phyloP scores from a whole-genome alignment of 345 rosid species.

The Melastoma malabathricum region DNA sequence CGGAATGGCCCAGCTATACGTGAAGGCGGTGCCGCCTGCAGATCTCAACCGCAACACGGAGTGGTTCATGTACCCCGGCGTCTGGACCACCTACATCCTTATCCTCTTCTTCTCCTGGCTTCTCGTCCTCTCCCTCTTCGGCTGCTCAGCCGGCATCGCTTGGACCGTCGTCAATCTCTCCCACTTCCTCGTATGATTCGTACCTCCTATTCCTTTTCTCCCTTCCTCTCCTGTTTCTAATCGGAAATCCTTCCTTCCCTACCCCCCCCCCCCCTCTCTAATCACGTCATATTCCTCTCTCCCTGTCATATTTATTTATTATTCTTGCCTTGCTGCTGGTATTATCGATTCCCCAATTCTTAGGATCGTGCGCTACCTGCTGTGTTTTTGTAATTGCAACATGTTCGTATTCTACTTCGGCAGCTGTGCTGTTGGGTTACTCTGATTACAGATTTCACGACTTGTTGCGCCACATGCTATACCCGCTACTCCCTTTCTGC shows the following conservation, averaged over 20 bases:
- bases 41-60: slow-evolving; percentile 43
- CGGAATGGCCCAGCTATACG: slow-evolving; percentile 29
- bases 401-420: neutral
- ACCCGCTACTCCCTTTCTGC: no score
- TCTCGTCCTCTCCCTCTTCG: slow-evolving; percentile 28
- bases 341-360: neutral
- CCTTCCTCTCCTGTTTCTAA: neutral
- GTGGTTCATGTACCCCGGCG: slow-evolving; percentile 46
- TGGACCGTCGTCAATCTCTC: slow-evolving; percentile 42
- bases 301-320: neutral
- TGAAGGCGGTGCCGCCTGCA: slow-evolving; percentile 38
- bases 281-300: neutral
- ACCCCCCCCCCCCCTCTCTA: neutral
- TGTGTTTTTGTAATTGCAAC: no score
- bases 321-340: neutral
- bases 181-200: slow-evolving; percentile 23
- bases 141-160: slow-evolving; percentile 45
- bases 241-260: neutral
- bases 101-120: slow-evolving; percentile 41
- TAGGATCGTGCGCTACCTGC: neutral
- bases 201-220: no score
- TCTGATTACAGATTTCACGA: no score
- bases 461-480: no score
- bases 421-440: no score
- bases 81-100: slow-evolving; percentile 38